phyloP scores from a whole-genome alignment of 345 rosid species.

The Sisymbrium irio region DNA sequence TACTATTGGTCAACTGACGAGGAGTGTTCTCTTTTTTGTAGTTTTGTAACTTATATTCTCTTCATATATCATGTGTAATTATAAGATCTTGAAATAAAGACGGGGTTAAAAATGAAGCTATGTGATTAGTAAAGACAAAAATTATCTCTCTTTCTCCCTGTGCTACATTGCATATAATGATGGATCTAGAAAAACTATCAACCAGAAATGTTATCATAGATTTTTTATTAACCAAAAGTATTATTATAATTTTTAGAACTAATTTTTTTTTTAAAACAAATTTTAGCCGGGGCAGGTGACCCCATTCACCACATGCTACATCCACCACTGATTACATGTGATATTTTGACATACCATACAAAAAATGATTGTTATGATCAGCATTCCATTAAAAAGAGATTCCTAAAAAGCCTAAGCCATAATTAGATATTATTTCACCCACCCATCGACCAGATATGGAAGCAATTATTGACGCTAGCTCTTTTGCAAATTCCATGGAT shows the following conservation, averaged over 20 bases:
- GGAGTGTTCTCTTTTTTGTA: not conserved
- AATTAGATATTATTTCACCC: not conserved
- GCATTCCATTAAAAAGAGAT: not conserved
- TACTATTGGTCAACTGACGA: not conserved
- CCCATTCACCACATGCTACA: no score
- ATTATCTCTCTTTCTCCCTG: no score
- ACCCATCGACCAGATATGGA: not conserved
- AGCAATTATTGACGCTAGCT: slow-evolving; percentile 2
- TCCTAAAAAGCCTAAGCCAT: not conserved
- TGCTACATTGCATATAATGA: no score
- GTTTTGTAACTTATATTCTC: not conserved
- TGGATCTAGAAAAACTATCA: no score
- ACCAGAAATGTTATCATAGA: no score
- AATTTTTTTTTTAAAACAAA: no score
- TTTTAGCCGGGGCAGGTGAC: no score
- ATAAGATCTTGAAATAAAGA: not conserved
- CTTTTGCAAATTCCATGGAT: not conserved
- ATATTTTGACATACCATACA: not conserved
- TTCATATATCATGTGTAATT: not conserved
- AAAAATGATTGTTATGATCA: slow-evolving; percentile 20
- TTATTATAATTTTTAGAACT: no score
- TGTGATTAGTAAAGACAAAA: no score
- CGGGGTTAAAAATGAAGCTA: not conserved
- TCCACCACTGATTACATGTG: no score
- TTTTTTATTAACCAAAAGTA: no score